phyloP scores from a whole-genome alignment of 805 yeast species.

The Alloascoidea africana region DNA sequence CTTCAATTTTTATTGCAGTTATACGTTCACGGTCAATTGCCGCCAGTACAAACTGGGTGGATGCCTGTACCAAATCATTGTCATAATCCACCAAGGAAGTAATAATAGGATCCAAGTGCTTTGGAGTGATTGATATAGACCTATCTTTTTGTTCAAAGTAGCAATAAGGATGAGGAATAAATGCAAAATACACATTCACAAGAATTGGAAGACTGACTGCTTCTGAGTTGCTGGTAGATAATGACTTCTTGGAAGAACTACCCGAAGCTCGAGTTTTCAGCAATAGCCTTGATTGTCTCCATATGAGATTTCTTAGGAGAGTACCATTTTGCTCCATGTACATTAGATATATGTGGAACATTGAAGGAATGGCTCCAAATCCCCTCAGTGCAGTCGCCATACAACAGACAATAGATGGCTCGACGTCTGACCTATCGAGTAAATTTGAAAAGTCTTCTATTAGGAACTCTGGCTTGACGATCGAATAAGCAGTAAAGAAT shows the following conservation, averaged over 20 bases:
- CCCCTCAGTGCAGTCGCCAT: constrained; percentile 1
- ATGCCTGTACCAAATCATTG: background rate
- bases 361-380: background rate
- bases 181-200: background rate
- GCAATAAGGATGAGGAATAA: constrained; percentile 6
- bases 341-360: background rate
- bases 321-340: background rate
- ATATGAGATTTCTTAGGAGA: background rate
- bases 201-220: constrained; percentile 1
- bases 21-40: constrained; percentile 7
- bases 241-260: background rate
- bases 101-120: constrained; percentile 3
- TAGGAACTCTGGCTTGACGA: background rate
- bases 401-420: background rate
- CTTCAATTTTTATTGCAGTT: constrained; percentile 4
- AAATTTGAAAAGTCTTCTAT: background rate
- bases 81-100: constrained; percentile 6
- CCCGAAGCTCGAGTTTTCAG: background rate
- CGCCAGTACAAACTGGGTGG: constrained; percentile 1
- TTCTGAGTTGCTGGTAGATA: background rate
- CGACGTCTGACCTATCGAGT: background rate
- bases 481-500: background rate
- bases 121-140: constrained; percentile 6
- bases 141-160: constrained; percentile 7
- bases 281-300: background rate